These are phyloP conservation scores for Botrytis hyacinthi DNA, from an alignment of 2,329 filamentous ascomycete species.

Conservation along the genomic window DNA sequence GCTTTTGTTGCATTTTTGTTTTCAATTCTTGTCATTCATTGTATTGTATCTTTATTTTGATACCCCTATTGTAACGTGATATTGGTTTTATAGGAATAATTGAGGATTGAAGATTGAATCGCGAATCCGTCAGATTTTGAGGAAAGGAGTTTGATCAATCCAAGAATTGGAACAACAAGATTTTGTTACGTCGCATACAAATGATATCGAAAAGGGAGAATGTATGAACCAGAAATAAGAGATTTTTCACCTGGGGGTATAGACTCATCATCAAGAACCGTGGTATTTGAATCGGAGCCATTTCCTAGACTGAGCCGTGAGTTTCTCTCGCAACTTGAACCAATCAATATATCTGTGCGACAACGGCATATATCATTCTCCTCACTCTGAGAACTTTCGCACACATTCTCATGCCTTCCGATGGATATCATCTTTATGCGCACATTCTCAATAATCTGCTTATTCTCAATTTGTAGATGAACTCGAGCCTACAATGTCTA, in stretches of 20 bases:
- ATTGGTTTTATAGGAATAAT: not conserved
- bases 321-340: not conserved
- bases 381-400: not conserved
- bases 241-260: slow-evolving; percentile 22
- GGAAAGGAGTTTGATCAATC: not conserved
- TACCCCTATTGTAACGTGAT: not conserved
- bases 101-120: not conserved
- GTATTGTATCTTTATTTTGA: not conserved
- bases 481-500: slow-evolving; percentile 4
- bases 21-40: not conserved
- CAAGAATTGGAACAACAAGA: not conserved
- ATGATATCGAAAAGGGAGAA: not conserved
- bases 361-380: not conserved
- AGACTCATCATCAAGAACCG: slow-evolving; percentile 1
- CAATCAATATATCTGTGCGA: not conserved
- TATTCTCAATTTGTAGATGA: slow-evolving; percentile 14
- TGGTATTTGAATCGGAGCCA: slow-evolving; percentile 13
- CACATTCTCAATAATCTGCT: slow-evolving; percentile 3
- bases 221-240: slow-evolving; percentile 17
- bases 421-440: not conserved
- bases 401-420: not conserved
- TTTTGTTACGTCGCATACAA: not conserved
- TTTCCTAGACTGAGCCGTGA: slow-evolving; percentile 13
- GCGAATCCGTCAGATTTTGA: not conserved
- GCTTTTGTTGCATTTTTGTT: not conserved